A percentile compares a stretch with the other conserved stretches of the same genome.
Evolutionary conservation across 805 yeast genomes (phyloP).

Genomic region (Kuraishia piskuri): DNA sequence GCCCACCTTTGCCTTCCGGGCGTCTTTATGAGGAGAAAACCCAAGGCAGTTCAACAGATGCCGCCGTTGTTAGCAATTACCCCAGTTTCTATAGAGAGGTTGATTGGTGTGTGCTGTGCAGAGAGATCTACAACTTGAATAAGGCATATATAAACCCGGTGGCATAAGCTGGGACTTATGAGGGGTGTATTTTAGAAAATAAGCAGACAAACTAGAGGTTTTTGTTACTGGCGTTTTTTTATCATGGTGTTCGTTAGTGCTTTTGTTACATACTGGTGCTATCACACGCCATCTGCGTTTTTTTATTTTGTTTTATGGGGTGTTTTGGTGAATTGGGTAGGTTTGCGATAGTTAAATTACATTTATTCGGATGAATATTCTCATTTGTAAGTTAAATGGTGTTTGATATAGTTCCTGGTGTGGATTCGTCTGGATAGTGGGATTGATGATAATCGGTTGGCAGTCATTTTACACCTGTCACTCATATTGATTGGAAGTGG

Average conservation of each 20-base stretch:
- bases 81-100: constrained; percentile 45
- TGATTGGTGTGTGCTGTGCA: constrained; percentile 84
- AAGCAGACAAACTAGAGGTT: not conserved
- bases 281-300: too few species aligned
- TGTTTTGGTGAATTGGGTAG: not conserved
- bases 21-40: not conserved
- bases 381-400: too few species aligned
- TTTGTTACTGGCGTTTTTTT: not conserved
- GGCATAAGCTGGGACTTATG: not conserved
- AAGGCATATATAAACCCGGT: constrained; percentile 41
- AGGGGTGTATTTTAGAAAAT: not conserved
- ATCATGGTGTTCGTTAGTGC: not conserved
- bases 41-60: not conserved
- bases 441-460: too few species aligned
- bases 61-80: constrained; percentile 11
- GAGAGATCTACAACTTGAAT: constrained; percentile 75
- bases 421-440: not conserved
- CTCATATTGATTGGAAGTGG: too few species aligned
- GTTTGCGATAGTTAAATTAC: not conserved
- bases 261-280: too few species aligned
- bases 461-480: too few species aligned
- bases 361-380: not conserved
- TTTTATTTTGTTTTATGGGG: not conserved
- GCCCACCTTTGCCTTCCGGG: not conserved
- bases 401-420: not conserved